phyloP scores from a whole-genome alignment of 2,329 filamentous ascomycete species.

The Fusarium armeniacum region DNA sequence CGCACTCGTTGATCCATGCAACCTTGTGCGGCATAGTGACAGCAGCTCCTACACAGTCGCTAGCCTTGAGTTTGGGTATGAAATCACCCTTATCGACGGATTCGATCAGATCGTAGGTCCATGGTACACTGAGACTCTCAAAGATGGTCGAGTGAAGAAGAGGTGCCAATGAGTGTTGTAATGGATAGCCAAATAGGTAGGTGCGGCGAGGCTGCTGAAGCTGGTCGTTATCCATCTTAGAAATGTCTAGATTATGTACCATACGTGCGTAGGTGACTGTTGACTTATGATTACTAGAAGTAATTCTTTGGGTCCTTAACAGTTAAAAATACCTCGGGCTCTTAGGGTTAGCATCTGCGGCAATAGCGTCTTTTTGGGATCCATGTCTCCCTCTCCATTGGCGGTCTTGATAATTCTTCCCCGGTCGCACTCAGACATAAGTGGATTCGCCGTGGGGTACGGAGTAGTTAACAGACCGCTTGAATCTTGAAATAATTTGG shows the following conservation, averaged over 20 bases:
- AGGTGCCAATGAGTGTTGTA: conserved; percentile 7
- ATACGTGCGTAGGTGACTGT: neutral
- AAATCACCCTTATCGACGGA: conserved; percentile 6
- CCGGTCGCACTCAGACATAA: neutral
- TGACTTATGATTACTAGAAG: neutral
- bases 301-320: neutral
- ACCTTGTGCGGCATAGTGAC: conserved; percentile 13
- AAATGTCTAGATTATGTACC: too few relatives aligned
- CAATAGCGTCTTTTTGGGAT: neutral
- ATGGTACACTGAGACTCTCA: neutral
- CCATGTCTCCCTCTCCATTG: neutral
- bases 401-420: neutral
- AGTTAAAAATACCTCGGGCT: neutral
- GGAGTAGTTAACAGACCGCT: neutral
- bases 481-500: neutral
- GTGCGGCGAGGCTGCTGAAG: conserved; percentile 1
- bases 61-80: neutral
- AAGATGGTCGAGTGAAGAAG: conserved; percentile 9
- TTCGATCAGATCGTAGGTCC: conserved; percentile 8
- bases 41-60: conserved; percentile 4
- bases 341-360: neutral
- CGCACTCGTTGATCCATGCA: conserved; percentile 2
- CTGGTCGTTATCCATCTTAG: neutral
- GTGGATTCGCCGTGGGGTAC: neutral
- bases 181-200: conserved; percentile 10